These are phyloP conservation scores for Fusarium avenaceum DNA, from an alignment of 2,329 filamentous ascomycete species.

Conservation along the genomic window DNA sequence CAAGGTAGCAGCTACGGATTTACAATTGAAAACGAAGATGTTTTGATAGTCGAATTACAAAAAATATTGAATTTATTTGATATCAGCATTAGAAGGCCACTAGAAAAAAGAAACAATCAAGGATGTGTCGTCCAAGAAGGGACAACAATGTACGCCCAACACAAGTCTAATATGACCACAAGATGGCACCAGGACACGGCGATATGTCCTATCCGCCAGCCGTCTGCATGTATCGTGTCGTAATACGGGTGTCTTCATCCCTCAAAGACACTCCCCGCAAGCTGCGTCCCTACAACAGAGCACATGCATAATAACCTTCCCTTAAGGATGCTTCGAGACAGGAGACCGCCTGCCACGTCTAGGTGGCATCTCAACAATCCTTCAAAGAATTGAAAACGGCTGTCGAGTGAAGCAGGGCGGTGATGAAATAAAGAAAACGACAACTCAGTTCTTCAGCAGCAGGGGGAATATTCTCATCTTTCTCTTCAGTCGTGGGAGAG, in stretches of 20 bases:
- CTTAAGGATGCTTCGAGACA: conserved; percentile 39
- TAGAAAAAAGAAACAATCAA: conserved; percentile 64
- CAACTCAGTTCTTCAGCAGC: conserved; percentile 56
- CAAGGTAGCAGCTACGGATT: too few species aligned
- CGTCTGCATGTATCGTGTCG: conserved; percentile 35
- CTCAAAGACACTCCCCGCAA: conserved; percentile 37
- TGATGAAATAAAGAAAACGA: conserved; percentile 55
- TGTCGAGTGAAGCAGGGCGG: conserved; percentile 47
- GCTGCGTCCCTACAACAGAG: conserved; percentile 42
- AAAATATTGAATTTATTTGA: conserved; percentile 62
- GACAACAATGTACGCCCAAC: conserved; percentile 48
- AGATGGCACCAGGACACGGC: conserved; percentile 29
- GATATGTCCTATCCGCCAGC: conserved; percentile 35
- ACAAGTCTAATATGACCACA: conserved; percentile 42
- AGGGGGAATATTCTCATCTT: conserved; percentile 60
- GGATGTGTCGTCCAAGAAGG: conserved; percentile 49
- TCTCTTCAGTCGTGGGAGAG: conserved; percentile 59
- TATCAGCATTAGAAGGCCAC: conserved; percentile 75
- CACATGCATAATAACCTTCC: conserved; percentile 34
- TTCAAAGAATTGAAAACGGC: conserved; percentile 50
- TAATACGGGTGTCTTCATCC: conserved; percentile 41
- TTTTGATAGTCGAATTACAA: conserved; percentile 34
- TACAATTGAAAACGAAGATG: too few species aligned
- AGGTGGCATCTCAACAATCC: conserved; percentile 46
- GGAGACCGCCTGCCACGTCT: conserved; percentile 28